Base-by-base conservation (phyloP, 306 rosid genomes). In the Alnus rubra region DNA sequence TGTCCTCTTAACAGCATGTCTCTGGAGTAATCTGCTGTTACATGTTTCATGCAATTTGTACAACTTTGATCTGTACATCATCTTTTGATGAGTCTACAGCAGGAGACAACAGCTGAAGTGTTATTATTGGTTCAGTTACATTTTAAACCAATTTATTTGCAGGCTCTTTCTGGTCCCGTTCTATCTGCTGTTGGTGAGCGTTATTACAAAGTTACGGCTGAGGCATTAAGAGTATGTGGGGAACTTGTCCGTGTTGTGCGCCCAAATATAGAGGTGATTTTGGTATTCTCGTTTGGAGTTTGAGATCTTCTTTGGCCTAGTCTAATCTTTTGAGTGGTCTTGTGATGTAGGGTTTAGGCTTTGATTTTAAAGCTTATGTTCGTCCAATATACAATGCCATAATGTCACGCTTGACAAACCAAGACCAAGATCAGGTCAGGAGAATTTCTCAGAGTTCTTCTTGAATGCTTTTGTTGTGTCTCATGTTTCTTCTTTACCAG, bases 341-440 rank as follows among this genome's bases (percentile, higher is more conserved):
- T 80, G 45, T 74, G 65, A 59, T 90, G 74, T 82, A 96, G 99
- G 97, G 82, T 50, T 76, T 79, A 51, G 81, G 87, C 78, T 96
- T 96, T 84, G 97, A 96, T 82, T 96, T 93, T 84, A 89, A 90
- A 78, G 92, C 96, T 33, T 93, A 85, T 75, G 96, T 96, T 77
- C 98, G 79, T 75, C 98, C 99, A 45, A 89, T 96, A 77, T 96
- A 90, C 82, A 86, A 87, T 71, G 97, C 91, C 82, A 96, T 96
- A 78, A 96, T 96, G 99, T 90, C 99, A 49, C 96, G 99, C 71
- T 84, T 96, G 93, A 91, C 93, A 80, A 96, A 96, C 89, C 99
- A 96, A 90, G 99, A 96, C 88, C 99, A 96, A 82, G 99, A 96
- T 90, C 99, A 96, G 97, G 99, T 96, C 76, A 71, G 96, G 81